phyloP scores from a whole-genome alignment of 345 rosid species.

The Salix caprea region DNA sequence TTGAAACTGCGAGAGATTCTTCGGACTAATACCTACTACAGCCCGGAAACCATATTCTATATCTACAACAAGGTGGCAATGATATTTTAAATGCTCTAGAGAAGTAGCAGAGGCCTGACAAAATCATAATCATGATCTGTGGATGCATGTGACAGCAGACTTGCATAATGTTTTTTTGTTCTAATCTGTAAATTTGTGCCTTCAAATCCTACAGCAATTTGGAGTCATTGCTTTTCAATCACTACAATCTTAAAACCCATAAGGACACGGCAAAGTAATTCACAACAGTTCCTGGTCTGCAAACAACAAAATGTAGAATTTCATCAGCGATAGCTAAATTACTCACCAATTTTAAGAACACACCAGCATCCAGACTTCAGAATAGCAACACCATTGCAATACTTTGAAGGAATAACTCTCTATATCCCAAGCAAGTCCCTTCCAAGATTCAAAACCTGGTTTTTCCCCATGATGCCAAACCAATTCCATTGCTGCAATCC shows the following conservation, averaged over 20 bases:
- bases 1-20: too few species aligned
- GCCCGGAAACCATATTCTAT: too few species aligned
- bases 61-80: too few species aligned
- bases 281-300: neutral
- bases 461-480: slow-evolving; percentile 94
- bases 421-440: slow-evolving; percentile 97
- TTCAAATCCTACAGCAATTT: slow-evolving; percentile 1
- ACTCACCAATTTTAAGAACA: neutral
- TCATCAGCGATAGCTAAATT: neutral
- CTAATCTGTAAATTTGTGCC: neutral
- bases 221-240: neutral
- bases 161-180: neutral
- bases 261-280: neutral
- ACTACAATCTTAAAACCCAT: neutral
- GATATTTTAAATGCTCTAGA: neutral
- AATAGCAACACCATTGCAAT: neutral
- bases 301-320: neutral
- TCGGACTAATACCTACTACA: too few species aligned
- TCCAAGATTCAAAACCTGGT: slow-evolving; percentile 83
- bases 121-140: neutral
- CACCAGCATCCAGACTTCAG: neutral
- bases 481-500: slow-evolving; percentile 89
- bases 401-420: slow-evolving; percentile 36
- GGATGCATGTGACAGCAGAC: neutral
- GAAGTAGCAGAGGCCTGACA: neutral